Percentiles rank a stretch among this genome's conserved stretches.
Conservation (phyloP, 495 filamentous ascomycete species). For the Lasiosphaeria miniovina region DNA sequence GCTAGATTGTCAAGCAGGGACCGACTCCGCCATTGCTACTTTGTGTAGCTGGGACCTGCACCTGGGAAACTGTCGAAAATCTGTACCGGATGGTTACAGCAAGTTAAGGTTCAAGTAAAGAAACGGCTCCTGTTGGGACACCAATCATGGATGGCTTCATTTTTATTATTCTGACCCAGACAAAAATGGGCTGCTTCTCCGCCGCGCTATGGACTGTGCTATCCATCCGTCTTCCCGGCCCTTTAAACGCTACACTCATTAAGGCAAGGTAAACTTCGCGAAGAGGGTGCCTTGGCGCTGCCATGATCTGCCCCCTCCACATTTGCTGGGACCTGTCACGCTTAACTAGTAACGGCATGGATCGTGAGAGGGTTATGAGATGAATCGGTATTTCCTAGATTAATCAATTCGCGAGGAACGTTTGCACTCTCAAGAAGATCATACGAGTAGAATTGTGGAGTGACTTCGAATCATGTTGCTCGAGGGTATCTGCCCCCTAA, state of each 20-base stretch:
- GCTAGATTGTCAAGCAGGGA: constrained; percentile 12
- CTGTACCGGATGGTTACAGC: too few species aligned
- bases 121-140: too few species aligned
- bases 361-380: background rate
- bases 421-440: background rate
- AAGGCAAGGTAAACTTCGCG: background rate
- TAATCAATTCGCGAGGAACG: background rate
- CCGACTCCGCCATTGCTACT: background rate
- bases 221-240: too few species aligned
- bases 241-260: background rate
- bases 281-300: constrained; percentile 19
- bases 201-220: too few species aligned
- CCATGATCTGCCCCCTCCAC: constrained; percentile 20
- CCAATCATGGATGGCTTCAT: too few species aligned
- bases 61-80: too few species aligned
- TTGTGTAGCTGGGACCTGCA: background rate
- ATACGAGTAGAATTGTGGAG: background rate
- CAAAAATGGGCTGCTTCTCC: too few species aligned
- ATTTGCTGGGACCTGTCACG: constrained; percentile 11
- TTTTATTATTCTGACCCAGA: too few species aligned
- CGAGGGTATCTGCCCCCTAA: too few species aligned
- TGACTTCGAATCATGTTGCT: too few species aligned
- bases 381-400: background rate
- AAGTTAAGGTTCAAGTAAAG: too few species aligned
- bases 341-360: background rate